Conservation (phyloP, 495 filamentous ascomycete genomes). For the Aspergillus nanangensis region DNA sequence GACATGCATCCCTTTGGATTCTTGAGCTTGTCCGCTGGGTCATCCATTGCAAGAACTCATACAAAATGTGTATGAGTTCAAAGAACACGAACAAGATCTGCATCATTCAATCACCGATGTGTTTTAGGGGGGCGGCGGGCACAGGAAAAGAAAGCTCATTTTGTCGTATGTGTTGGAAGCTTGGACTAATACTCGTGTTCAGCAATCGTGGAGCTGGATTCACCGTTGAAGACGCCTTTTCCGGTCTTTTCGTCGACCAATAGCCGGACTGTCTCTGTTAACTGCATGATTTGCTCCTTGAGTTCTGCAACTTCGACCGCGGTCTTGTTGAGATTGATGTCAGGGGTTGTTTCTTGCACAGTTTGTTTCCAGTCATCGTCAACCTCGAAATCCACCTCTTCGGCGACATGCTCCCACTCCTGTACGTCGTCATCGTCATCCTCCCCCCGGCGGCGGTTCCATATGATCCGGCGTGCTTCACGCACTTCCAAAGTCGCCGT, state of each 20-base stretch:
- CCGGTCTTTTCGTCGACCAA: constrained; percentile 27
- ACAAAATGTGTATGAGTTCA: too few species aligned
- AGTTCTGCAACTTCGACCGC: constrained; percentile 65
- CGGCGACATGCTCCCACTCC: constrained; percentile 86
- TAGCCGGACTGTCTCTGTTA: constrained; percentile 57
- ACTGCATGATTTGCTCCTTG: constrained; percentile 59
- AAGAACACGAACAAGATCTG: too few species aligned
- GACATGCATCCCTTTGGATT: too few species aligned
- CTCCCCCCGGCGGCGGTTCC: constrained; percentile 74
- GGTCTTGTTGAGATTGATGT: constrained; percentile 69
- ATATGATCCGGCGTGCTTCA: constrained; percentile 60
- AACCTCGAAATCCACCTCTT: constrained; percentile 68
- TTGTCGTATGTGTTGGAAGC: not conserved
- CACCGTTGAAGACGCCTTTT: constrained; percentile 6
- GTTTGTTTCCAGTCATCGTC: constrained; percentile 79
- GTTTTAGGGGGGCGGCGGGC: too few species aligned
- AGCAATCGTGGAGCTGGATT: constrained; percentile 12
- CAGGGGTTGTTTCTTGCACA: constrained; percentile 67
- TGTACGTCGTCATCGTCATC: constrained; percentile 85
- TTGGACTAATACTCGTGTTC: constrained; percentile 3
- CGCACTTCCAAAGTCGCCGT: constrained; percentile 73
- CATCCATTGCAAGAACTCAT: too few species aligned
- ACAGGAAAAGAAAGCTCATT: not conserved
- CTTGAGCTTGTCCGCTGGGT: too few species aligned
- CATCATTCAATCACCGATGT: too few species aligned